Percentiles rank a stretch among this genome's conserved stretches.
These are phyloP conservation scores for Lumnitzera racemosa DNA, from an alignment of 345 rosid species.

Conservation along the genomic window DNA sequence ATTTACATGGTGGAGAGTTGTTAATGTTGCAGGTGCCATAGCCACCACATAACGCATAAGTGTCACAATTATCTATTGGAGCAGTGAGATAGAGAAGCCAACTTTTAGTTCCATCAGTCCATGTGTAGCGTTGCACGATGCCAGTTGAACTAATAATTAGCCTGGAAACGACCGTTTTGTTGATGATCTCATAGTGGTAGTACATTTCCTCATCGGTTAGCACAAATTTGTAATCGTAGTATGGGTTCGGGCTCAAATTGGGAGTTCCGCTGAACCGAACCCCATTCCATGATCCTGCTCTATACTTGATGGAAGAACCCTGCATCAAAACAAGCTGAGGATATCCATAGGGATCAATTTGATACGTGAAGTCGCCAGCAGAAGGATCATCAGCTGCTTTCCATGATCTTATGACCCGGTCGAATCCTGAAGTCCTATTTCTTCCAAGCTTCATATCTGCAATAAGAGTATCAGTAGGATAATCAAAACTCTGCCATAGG, in stretches of 20 bases:
- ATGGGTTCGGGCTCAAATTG: constrained; percentile 14
- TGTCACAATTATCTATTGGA: constrained; percentile 31
- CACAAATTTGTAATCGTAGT: constrained; percentile 16
- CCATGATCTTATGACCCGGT: constrained; percentile 28
- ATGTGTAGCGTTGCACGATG: constrained; percentile 11
- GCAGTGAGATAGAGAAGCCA: constrained; percentile 21
- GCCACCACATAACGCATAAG: constrained; percentile 20
- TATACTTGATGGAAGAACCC: constrained; percentile 6
- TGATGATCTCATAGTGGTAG: constrained; percentile 14
- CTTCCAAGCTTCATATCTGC: constrained; percentile 34
- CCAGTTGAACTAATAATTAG: constrained; percentile 14
- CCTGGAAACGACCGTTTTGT: constrained; percentile 15
- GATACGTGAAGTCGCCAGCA: constrained; percentile 18
- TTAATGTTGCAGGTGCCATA: constrained; percentile 20
- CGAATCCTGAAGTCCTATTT: constrained; percentile 14
- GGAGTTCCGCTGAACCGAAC: constrained; percentile 24
- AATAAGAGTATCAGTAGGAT: constrained; percentile 32
- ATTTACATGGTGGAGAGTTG: constrained; percentile 6
- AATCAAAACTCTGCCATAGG: constrained; percentile 41
- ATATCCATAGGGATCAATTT: constrained; percentile 13
- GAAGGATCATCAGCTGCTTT: constrained; percentile 29
- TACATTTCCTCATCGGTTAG: constrained; percentile 16
- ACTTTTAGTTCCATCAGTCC: constrained; percentile 17
- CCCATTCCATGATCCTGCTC: constrained; percentile 42
- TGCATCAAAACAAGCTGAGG: constrained; percentile 24